phyloP scores from a whole-genome alignment of 306 rosid species.

The Prunus mume region DNA sequence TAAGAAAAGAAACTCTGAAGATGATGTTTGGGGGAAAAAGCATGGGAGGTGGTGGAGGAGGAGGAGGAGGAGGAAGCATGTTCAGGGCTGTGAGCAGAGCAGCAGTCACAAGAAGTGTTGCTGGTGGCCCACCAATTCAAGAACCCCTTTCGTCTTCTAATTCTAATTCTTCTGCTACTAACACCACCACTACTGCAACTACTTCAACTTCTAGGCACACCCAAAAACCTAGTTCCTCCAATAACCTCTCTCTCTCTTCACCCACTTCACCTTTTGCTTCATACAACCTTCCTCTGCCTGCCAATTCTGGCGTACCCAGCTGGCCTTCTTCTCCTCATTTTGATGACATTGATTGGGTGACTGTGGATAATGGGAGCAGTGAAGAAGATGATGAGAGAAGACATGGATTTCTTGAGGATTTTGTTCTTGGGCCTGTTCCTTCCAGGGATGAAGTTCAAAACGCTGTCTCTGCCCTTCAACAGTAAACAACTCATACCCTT shows the following conservation, averaged over 20 bases:
- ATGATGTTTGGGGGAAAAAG: constrained; percentile 45
- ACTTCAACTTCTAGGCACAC: constrained; percentile 25
- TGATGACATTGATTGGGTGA: constrained; percentile 48
- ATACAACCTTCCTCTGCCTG: constrained; percentile 8
- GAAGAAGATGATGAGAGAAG: constrained; percentile 17
- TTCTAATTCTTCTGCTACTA: not conserved
- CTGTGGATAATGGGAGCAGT: constrained; percentile 22
- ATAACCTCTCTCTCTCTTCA: constrained; percentile 26
- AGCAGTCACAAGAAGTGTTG: constrained; percentile 32
- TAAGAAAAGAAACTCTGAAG: not conserved
- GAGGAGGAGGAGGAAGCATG: constrained; percentile 32
- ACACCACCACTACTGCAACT: constrained; percentile 4
- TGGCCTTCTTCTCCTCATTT: constrained; percentile 22
- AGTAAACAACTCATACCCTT: constrained; percentile 19
- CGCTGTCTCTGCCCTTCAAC: constrained; percentile 50
- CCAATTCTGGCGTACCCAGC: constrained; percentile 18
- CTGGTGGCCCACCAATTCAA: constrained; percentile 25
- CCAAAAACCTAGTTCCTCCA: constrained; percentile 22
- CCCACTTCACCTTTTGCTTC: constrained; percentile 29
- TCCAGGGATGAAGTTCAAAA: constrained; percentile 46
- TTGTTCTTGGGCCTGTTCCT: constrained; percentile 41
- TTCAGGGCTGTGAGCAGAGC: constrained; percentile 38
- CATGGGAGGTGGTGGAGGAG: constrained; percentile 43
- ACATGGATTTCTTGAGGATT: constrained; percentile 22
- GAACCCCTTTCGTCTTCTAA: constrained; percentile 29